phyloP scores from a whole-genome alignment of 2,329 filamentous ascomycete species.

The Diaporthe velutina region DNA sequence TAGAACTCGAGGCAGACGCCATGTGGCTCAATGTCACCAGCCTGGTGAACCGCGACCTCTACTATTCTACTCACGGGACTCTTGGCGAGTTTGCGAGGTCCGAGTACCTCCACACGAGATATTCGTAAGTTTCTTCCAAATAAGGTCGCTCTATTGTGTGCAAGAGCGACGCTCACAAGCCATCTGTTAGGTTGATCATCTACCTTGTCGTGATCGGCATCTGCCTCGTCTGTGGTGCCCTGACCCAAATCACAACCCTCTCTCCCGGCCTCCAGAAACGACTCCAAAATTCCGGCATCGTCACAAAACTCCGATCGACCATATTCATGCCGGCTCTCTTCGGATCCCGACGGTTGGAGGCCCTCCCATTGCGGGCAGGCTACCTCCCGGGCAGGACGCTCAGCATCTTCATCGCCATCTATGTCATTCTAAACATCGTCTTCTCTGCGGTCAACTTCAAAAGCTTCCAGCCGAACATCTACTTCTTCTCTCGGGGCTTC shows the following conservation, averaged over 20 bases:
- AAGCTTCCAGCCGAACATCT: conserved; percentile 45
- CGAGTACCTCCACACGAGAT: conserved; percentile 25
- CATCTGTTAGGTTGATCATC: not conserved
- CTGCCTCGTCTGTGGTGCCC: not conserved
- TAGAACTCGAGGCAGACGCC: conserved; percentile 1
- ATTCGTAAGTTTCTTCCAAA: not conserved
- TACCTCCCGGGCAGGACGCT: conserved; percentile 11
- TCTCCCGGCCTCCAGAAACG: conserved; percentile 5
- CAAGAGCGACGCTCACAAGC: not conserved
- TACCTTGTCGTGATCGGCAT: conserved; percentile 17
- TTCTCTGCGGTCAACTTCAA: conserved; percentile 49
- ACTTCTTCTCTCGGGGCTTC: not conserved
- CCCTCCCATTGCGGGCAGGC: conserved; percentile 8
- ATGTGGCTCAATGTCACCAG: conserved; percentile 26
- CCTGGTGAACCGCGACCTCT: not conserved
- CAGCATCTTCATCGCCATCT: conserved; percentile 55
- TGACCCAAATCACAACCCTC: conserved; percentile 15
- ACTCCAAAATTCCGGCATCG: not conserved
- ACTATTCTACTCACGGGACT: conserved; percentile 12
- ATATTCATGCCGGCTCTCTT: conserved; percentile 10
- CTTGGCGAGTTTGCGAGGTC: conserved; percentile 5
- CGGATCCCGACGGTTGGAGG: not conserved
- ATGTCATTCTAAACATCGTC: conserved; percentile 54
- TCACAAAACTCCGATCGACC: not conserved
- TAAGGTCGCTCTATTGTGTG: too few species aligned